Evolutionary conservation across 306 rosid species (phyloP), one percentile per base, ranked within the genome.

Genomic region (Prunus davidiana): DNA sequence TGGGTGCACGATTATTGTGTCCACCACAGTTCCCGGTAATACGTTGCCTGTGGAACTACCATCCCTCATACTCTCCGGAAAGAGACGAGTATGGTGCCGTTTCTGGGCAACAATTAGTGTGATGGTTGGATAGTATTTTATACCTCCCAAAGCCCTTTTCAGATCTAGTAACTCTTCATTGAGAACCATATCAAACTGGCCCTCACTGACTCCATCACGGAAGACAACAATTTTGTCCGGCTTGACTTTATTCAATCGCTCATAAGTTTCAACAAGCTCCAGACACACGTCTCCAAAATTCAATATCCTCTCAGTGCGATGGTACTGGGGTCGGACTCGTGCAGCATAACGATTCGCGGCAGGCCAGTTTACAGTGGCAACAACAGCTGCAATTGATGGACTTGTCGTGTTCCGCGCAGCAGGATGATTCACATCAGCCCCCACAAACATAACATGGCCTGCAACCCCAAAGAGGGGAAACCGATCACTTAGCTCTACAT

Each of bases 351-450:
- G 88, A 80, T 87, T 92, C 22, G 88, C 93, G 38, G 97, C 91
- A 25, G 96, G 97, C 93, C 97, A 90, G 57, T 92, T 90, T 67
- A 90, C 68, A n/a, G 97, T 75, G 62, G 86, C 91, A 73, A 92
- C 97, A 47, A 90, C 93, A 28, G 97, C 97, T 46, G 87, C 91
- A 75, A 90, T 88, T 18, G 96, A 92, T 12, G 91, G 93, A 80
- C 96, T 84, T 8, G 61, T 67, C 12, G 32, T 65, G 76, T 87
- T 86, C 56, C 73, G 67, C 3, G 81, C 70, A 34, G 83, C 88
- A 2, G 97, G 96, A 80, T 92, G 97, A 77, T 88, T 92, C 72
- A 92, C 97, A 84, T 92, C 96, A 56, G 97, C 97, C 65, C 97
- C 97, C 8, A 92, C 43, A 70, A 92, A 88, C 96, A 92, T 88